Evolutionary conservation across 495 filamentous ascomycete species (phyloP), one percentile per base, ranked within the genome.

Genomic region (Pseudoneurospora amorphoporcata): DNA sequence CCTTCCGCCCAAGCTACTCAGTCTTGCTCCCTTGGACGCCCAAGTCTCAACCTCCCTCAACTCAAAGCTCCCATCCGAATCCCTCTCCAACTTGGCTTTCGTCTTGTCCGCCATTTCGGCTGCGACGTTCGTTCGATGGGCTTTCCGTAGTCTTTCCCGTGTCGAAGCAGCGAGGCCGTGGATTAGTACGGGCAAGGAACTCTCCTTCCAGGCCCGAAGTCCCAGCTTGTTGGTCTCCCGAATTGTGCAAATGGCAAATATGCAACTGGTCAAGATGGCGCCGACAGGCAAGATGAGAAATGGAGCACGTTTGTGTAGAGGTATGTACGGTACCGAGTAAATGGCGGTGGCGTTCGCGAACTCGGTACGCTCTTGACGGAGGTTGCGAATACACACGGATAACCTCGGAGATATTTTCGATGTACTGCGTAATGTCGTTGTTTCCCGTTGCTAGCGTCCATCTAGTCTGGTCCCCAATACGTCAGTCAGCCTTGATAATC

Each of bases 1-100:
- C 16, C 41, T n/a, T 43, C 83, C 38, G 80, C 78, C 12, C 84
- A 86, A 70, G 85, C 84, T 7, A 76, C 84, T 4, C 82, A 85
- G 73, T 83, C 23, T 84, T 0, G 83, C 83, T 1, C 85, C 85
- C 4, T 85, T 83, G 0, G 81, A 82, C 0, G n/a, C 17, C 8
- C 9, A 9, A 0, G 7, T 19, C 17, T 53, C 45, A 2, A 29
- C 5, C 19, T 53, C 8, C 45, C 19, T 53, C 19, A 29, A 0
- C 12, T 53, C 42, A 45, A 45, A 45, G 42, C 17, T 45, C 17
- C 42, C 42, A 45, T 45, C 42, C 42, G 17, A 19, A n/a, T 45
- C 17, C 17, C 6, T n/a, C 16, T 19, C 17, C 16, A 19, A 19
- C 0, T 19, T 45, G 17, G n/a, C 42, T 45, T 45, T 45, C 3